Percentiles rank a stretch among this genome's conserved stretches.
phyloP scores from a whole-genome alignment of 495 filamentous ascomycete species.

The Cenococcum geophilum region DNA sequence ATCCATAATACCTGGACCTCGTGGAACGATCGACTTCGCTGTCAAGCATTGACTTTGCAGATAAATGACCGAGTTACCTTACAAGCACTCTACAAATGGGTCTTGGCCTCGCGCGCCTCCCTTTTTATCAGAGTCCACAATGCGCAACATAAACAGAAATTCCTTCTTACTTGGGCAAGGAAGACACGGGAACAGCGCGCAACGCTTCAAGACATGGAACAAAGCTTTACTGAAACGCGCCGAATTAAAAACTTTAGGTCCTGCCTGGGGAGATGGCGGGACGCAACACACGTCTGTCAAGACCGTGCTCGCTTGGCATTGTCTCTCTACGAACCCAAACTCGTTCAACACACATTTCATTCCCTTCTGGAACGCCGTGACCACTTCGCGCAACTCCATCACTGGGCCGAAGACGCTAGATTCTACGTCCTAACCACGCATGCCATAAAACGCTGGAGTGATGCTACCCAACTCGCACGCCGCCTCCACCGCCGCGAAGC shows the following conservation, averaged over 20 bases:
- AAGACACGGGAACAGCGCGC: constrained; percentile 23
- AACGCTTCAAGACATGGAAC: constrained; percentile 24
- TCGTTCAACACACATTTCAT: constrained; percentile 46
- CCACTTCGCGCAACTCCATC: constrained; percentile 46
- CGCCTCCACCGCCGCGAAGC: constrained; percentile 53
- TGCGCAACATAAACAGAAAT: constrained; percentile 44
- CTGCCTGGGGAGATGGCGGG: constrained; percentile 16
- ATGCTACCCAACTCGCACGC: constrained; percentile 45
- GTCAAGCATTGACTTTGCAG: constrained; percentile 46
- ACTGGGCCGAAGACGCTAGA: constrained; percentile 49
- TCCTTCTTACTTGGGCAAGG: constrained; percentile 25
- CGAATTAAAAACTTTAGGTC: constrained; percentile 7
- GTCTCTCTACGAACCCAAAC: constrained; percentile 49
- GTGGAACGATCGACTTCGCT: constrained; percentile 63
- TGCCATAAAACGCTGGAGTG: constrained; percentile 51
- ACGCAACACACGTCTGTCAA: constrained; percentile 6
- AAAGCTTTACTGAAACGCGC: constrained; percentile 15
- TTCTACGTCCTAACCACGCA: constrained; percentile 56
- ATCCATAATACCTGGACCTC: constrained; percentile 54
- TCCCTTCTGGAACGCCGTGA: constrained; percentile 45
- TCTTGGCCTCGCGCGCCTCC: constrained; percentile 49
- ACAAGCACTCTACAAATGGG: constrained; percentile 59
- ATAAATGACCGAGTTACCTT: constrained; percentile 56
- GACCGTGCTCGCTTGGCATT: constrained; percentile 39
- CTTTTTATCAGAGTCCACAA: constrained; percentile 51